phyloP scores from a whole-genome alignment of 2,329 filamentous ascomycete genomes.

The Colletotrichum sansevieriae region DNA sequence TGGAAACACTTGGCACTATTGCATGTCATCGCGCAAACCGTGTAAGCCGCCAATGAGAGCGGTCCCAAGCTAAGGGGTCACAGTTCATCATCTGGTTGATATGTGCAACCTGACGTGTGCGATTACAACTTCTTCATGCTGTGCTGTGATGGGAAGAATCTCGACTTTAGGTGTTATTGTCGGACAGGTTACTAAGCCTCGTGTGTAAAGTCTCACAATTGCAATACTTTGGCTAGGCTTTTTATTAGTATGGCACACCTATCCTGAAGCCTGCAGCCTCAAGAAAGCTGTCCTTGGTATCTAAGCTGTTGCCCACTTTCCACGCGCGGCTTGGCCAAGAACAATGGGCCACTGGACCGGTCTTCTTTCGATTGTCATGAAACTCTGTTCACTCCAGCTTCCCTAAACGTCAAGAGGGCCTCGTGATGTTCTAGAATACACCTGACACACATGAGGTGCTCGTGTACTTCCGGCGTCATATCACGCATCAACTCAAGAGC shows the following conservation, averaged over 20 bases:
- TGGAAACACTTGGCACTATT: slow-evolving; percentile 24
- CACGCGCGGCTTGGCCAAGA: too few relatives aligned
- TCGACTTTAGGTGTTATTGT: neutral
- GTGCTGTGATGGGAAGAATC: neutral
- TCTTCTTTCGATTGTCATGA: too few relatives aligned
- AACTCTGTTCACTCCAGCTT: neutral
- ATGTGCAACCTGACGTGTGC: neutral
- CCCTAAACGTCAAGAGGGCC: neutral
- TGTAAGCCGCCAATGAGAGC: slow-evolving; percentile 3
- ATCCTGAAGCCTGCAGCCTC: too few relatives aligned
- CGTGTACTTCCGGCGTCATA: slow-evolving; percentile 9
- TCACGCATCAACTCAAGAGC: neutral
- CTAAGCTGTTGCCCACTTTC: too few relatives aligned
- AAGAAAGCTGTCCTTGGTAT: too few relatives aligned
- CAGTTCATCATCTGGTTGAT: neutral
- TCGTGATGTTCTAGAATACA: slow-evolving; percentile 4
- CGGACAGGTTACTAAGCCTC: neutral
- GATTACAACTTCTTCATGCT: neutral
- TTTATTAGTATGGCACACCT: too few relatives aligned
- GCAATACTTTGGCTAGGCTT: too few relatives aligned
- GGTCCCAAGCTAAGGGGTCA: neutral
- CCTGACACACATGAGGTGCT: slow-evolving; percentile 10
- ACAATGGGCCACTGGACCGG: too few relatives aligned
- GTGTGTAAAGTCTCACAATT: too few relatives aligned
- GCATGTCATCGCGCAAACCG: slow-evolving; percentile 6